phyloP scores from a whole-genome alignment of 805 yeast genomes.

The Schizosaccharomyces japonicus region DNA sequence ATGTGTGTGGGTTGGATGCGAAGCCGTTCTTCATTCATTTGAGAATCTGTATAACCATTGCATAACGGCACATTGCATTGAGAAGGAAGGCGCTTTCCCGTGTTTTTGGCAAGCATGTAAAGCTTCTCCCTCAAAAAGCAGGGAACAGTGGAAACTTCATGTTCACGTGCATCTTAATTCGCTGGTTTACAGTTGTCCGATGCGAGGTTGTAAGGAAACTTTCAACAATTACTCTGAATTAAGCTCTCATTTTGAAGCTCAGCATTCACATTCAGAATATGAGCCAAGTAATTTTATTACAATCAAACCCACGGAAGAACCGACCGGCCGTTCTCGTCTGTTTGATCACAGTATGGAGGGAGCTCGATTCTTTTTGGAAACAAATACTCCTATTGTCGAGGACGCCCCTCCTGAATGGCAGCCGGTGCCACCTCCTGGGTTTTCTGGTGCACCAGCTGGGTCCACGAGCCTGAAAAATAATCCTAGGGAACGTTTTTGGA shows the following conservation, averaged over 20 bases:
- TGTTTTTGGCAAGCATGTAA: not conserved
- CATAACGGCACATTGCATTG: not conserved
- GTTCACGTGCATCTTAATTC: not conserved
- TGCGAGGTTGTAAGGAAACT: not conserved
- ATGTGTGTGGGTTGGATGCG: not conserved
- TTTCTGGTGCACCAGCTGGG: not conserved
- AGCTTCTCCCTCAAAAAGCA: not conserved
- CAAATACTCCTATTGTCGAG: not conserved
- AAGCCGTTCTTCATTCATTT: not conserved
- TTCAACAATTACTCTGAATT: not conserved
- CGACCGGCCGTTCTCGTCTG: no score
- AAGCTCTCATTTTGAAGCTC: not conserved
- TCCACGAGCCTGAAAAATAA: not conserved
- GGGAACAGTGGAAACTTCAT: not conserved
- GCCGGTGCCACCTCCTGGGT: slow-evolving; percentile 1
- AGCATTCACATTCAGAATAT: not conserved
- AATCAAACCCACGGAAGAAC: no score
- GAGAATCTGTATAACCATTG: not conserved
- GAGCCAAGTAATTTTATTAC: not conserved
- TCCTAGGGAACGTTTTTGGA: not conserved
- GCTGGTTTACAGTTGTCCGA: not conserved
- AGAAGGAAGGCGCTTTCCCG: not conserved
- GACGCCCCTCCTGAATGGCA: not conserved
- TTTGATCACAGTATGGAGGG: no score
- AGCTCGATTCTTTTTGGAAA: not conserved